These are phyloP conservation scores for Hylodesmum podocarpum DNA, from an alignment of 306 rosid genomes.

Conservation along the genomic window DNA sequence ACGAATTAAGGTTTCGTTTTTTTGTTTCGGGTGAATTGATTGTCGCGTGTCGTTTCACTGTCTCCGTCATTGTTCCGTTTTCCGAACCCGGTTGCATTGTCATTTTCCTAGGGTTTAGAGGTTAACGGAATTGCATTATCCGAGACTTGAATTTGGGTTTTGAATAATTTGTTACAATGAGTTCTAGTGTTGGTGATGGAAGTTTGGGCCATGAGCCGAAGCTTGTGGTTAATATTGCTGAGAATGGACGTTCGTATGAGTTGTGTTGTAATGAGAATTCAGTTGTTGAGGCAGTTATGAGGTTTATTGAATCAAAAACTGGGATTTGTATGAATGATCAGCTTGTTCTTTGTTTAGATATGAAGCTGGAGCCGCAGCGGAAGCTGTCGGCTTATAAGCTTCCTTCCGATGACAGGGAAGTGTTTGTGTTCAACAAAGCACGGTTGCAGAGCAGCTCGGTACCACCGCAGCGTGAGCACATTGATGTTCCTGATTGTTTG, in stretches of 20 bases:
- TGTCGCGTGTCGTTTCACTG: no score
- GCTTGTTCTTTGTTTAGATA: conserved; percentile 79
- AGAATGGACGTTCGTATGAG: conserved; percentile 83
- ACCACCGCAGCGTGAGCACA: conserved; percentile 63
- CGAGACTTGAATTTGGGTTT: background rate
- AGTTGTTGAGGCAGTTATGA: conserved; percentile 76
- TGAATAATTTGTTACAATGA: conserved; percentile 56
- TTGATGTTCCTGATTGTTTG: conserved; percentile 44
- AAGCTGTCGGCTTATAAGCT: conserved; percentile 76
- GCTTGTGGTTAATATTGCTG: conserved; percentile 75
- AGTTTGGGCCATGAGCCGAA: conserved; percentile 53
- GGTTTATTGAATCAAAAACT: conserved; percentile 52
- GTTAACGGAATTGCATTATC: no score
- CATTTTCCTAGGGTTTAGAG: no score
- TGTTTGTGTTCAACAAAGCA: conserved; percentile 75
- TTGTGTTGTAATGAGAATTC: conserved; percentile 64
- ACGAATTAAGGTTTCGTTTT: no score
- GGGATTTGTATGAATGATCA: conserved; percentile 64
- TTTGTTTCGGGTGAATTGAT: no score
- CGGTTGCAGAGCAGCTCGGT: conserved; percentile 63
- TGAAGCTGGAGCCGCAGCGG: conserved; percentile 75
- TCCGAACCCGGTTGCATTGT: no score
- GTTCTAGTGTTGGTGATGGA: conserved; percentile 46
- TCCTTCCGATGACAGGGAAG: conserved; percentile 77
- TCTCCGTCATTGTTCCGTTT: no score